phyloP scores from a whole-genome alignment of 2,329 filamentous ascomycete genomes.

The Aspergillus tamarii region DNA sequence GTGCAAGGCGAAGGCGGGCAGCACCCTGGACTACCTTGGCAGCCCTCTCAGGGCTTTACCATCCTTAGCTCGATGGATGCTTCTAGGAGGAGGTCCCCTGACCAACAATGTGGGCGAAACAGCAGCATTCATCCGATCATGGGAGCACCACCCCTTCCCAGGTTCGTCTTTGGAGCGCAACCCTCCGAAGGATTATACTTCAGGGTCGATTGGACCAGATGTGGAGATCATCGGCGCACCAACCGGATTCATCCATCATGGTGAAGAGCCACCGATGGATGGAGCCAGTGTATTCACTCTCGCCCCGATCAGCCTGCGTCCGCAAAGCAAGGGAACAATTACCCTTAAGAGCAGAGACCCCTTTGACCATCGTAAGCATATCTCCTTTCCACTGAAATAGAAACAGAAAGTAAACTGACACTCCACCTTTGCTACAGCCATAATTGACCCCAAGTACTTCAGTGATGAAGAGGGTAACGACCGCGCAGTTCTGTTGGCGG shows the following conservation, averaged over 20 bases:
- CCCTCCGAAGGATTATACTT: conserved; percentile 12
- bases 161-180: not conserved
- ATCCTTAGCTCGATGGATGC: conserved; percentile 19
- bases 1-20: conserved; percentile 20
- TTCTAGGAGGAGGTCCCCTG: conserved; percentile 20
- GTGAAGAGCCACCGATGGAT: conserved; percentile 18
- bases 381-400: not conserved
- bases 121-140: conserved; percentile 21
- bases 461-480: conserved; percentile 19
- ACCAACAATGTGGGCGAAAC: conserved; percentile 22
- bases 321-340: conserved; percentile 22
- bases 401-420: not conserved
- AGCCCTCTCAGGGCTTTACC: conserved; percentile 18
- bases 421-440: conserved; percentile 4
- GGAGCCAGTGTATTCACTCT: conserved; percentile 16
- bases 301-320: conserved; percentile 18
- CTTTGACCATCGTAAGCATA: conserved; percentile 20
- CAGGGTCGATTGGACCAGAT: conserved; percentile 16
- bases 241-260: conserved; percentile 21
- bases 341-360: conserved; percentile 21
- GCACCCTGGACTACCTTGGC: conserved; percentile 21
- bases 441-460: conserved; percentile 24
- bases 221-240: conserved; percentile 22
- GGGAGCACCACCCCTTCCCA: conserved; percentile 17
- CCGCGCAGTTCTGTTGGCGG: conserved; percentile 19